phyloP scores from a whole-genome alignment of 306 rosid genomes.

The Vachellia pachyceras region DNA sequence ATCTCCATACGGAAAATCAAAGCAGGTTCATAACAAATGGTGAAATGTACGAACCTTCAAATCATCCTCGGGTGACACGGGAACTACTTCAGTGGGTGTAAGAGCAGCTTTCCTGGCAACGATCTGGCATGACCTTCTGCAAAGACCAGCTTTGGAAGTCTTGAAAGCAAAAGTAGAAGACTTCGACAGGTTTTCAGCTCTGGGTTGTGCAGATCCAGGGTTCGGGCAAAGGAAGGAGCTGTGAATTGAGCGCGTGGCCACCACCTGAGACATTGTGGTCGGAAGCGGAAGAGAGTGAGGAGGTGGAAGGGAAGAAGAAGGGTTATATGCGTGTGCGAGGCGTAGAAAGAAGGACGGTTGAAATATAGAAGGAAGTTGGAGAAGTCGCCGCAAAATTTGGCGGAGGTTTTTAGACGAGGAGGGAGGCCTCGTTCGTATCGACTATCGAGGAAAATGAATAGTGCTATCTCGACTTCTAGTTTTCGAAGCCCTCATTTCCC shows the following conservation, averaged over 20 bases:
- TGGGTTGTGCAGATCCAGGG: conserved; percentile 64
- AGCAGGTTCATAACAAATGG: neutral
- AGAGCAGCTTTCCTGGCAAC: conserved; percentile 62
- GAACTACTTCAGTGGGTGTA: conserved; percentile 63
- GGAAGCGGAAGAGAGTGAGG: neutral
- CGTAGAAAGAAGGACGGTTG: neutral
- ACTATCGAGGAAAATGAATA: conserved; percentile 34
- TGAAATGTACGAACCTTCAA: conserved; percentile 57
- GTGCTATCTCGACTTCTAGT: neutral
- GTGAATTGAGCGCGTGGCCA: conserved; percentile 76
- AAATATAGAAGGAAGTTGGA: conserved; percentile 39
- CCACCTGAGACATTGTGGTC: conserved; percentile 74
- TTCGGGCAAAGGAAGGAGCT: conserved; percentile 50
- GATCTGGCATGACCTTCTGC: conserved; percentile 41
- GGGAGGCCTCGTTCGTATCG: conserved; percentile 67
- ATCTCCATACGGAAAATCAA: neutral
- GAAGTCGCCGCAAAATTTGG: conserved; percentile 54
- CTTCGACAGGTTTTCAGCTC: conserved; percentile 50
- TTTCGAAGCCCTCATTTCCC: neutral
- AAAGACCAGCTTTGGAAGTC: conserved; percentile 22
- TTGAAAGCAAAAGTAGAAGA: conserved; percentile 55
- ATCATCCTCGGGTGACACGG: conserved; percentile 76
- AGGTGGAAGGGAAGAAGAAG: neutral
- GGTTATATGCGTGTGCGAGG: neutral
- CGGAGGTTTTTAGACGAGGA: conserved; percentile 60